Evolutionary conservation across 1,284 basidiomycete species (phyloP).

Genomic region (Ceratobasidium sp.): DNA sequence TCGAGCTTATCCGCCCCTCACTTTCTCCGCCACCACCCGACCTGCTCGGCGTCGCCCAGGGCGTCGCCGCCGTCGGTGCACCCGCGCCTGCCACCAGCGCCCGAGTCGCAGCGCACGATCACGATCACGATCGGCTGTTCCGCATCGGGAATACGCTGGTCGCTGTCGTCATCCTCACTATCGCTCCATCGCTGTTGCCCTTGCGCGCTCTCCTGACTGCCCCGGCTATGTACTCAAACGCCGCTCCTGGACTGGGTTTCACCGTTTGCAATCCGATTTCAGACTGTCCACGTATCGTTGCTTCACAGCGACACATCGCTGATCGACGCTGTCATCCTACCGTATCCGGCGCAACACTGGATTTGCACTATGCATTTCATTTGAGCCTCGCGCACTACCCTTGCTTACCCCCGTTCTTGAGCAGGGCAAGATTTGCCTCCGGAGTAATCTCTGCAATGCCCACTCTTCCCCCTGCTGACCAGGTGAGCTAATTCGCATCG

Average conservation of each 20-base stretch:
- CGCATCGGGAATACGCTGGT: conserved; percentile 22
- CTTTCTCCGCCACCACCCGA: neutral
- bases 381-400: too few relatives aligned
- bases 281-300: too few relatives aligned
- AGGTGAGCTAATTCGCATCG: neutral
- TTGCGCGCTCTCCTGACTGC: too few relatives aligned
- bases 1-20: conserved; percentile 17
- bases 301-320: neutral
- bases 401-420: too few relatives aligned
- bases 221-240: neutral
- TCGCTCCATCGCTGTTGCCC: conserved; percentile 6
- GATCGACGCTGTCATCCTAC: neutral
- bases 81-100: neutral
- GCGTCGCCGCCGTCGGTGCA: neutral
- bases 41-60: neutral
- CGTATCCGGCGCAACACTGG: too few relatives aligned
- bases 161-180: conserved; percentile 28
- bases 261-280: neutral
- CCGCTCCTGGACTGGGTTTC: neutral
- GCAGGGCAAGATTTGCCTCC: too few relatives aligned
- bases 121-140: conserved; percentile 4
- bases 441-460: too few relatives aligned
- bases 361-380: too few relatives aligned
- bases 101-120: neutral
- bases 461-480: too few relatives aligned